Evolutionary conservation across 2,329 filamentous ascomycete species (phyloP).

Genomic region (Exserohilum turcica): DNA sequence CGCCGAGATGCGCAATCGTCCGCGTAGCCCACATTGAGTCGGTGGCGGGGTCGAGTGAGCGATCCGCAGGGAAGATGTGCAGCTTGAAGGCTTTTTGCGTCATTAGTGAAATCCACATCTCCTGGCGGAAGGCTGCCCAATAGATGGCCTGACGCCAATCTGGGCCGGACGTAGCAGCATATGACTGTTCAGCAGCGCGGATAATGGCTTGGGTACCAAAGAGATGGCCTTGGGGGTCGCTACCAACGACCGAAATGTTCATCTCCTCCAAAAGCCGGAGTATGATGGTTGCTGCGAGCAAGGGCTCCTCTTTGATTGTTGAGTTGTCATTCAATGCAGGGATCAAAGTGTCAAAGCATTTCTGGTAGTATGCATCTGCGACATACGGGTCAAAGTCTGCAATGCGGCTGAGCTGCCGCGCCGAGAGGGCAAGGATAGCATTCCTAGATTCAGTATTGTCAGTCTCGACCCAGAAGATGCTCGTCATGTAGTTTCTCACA

Average conservation of each 20-base stretch:
- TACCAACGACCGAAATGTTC: constrained; percentile 46
- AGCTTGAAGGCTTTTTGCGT: constrained; percentile 44
- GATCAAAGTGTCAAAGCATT: constrained; percentile 49
- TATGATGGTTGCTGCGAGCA: constrained; percentile 51
- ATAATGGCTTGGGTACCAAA: constrained; percentile 48
- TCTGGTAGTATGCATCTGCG: constrained; percentile 51
- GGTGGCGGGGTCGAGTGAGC: constrained; percentile 47
- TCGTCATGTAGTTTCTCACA: constrained; percentile 16
- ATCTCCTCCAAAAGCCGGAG: constrained; percentile 51
- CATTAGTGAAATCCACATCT: constrained; percentile 47
- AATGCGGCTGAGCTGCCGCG: constrained; percentile 50
- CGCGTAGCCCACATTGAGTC: constrained; percentile 52
- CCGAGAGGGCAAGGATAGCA: constrained; percentile 51
- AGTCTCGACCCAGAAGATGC: neutral
- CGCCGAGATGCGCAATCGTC: constrained; percentile 48
- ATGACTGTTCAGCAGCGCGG: constrained; percentile 41
- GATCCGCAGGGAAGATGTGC: constrained; percentile 47
- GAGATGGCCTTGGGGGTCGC: constrained; percentile 47
- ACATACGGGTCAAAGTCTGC: constrained; percentile 48
- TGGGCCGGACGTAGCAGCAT: constrained; percentile 38
- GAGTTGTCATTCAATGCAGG: constrained; percentile 48
- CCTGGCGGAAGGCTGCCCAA: constrained; percentile 47
- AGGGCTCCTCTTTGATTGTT: constrained; percentile 49
- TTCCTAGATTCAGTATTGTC: constrained; percentile 24
- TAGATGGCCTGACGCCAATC: constrained; percentile 45